Conservation (phyloP, 148 eudicot genomes). For the Rhododendron simsii region DNA sequence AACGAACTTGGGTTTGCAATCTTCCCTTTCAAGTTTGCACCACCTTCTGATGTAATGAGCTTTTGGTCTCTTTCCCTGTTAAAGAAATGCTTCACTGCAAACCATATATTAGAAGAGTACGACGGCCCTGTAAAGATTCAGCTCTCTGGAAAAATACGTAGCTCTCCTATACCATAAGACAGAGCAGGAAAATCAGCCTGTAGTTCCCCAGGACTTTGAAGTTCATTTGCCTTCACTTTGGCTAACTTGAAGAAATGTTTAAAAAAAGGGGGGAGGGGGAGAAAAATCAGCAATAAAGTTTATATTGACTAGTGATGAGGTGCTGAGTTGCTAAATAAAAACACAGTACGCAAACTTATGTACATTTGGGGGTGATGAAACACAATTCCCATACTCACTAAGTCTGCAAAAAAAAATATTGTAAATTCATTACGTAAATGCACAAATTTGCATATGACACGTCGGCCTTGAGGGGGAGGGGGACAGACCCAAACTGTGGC, state of each 20-base stretch:
- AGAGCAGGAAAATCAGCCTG: background rate
- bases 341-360: background rate
- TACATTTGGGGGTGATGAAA: background rate
- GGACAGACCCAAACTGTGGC: background rate
- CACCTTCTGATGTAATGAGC: background rate
- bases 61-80: slow-evolving; percentile 16
- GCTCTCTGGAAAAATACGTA: background rate
- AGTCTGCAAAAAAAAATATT: background rate
- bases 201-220: background rate
- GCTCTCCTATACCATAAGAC: background rate
- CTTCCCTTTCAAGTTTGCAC: slow-evolving; percentile 7
- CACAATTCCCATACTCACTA: background rate
- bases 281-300: background rate
- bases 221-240: background rate
- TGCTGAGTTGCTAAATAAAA: background rate
- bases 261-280: background rate
- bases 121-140: background rate
- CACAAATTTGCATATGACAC: background rate
- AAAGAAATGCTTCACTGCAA: slow-evolving; percentile 27
- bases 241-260: background rate
- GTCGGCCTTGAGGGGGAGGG: background rate
- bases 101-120: background rate
- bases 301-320: background rate
- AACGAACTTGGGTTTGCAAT: background rate
- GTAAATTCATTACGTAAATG: background rate